Evolutionary conservation across 805 yeast genomes (phyloP), one percentile per base, ranked within the genome.

Genomic region (Ogataea paradorogensis): DNA sequence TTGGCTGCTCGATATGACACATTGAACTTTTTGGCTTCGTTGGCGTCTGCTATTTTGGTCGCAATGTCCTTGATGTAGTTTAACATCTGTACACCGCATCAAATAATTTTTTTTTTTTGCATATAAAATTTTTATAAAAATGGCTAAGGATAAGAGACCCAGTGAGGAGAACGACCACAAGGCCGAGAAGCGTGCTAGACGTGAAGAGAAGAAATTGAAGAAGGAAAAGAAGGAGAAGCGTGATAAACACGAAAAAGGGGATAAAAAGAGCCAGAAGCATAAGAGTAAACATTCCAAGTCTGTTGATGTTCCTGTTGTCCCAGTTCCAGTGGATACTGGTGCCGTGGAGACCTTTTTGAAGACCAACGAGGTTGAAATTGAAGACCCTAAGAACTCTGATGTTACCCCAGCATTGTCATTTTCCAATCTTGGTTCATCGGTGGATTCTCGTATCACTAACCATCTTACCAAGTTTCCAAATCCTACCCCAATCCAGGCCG

Each of bases 401-500:
- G 59, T 84, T 36, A 73, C 80, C 46, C 98, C 98, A 8, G 65
- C 82, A 16, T 62, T 91, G 38, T 62, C 81, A 7, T 90, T 93
- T 55, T 78, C 82, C 25, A 70, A 91, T 16, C 48, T 44, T 10
- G 53, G 70, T 1, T 63, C 67, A 29, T 33, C 44, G 7, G 67
- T 84, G 20, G 76, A 80, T 43, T 48, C 74, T 2, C 70, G 75
- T 37, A 76, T 90, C 44, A 74, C 73, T 48, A 53, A 67, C n/a
- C 79, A 76, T 33, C 71, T 91, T 33, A 66, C 78, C 27, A 78
- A 80, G 53, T 93, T 86, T 68, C 83, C 87, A 11, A 82, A 79
- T 53, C 99, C 99, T 39, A 90, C 98, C 6, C 98, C 98, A 26
- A 91, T 91, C 53, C 99, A 91, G 69, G 76, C 96, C 23, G 87